Evolutionary conservation across 2,329 filamentous ascomycete genomes (phyloP), one percentile per base, ranked within the genome.

Genomic region (Sarocladium brachiariae): DNA sequence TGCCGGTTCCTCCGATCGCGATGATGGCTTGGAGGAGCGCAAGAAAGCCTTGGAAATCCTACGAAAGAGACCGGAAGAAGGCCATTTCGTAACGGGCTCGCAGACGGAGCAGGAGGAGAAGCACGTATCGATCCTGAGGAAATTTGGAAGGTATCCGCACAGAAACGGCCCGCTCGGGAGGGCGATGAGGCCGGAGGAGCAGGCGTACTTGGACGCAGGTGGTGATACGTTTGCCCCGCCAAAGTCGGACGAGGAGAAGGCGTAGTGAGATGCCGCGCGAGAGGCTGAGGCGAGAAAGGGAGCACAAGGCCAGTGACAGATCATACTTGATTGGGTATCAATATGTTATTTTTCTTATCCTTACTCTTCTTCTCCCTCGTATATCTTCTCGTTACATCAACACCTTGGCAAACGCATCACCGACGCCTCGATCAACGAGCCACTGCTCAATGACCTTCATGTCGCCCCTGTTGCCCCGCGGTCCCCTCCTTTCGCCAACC

Each of bases 71-170:
- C 58, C 59, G 2, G 58, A 63, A 2, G 59, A 59, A 2, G 57
- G 65, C 1, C 57, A 51, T 35, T 49, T 52, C 16, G 19, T 67
- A 5, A 60, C 58, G 1, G 50, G 56, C 13, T 48, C 35, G n/a
- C 57, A 57, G 9, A 11, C 58, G 3, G 61, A 63, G 2, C 70
- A 71, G 46, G 70, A 73, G 54, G 62, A 63, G 55, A 69, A 66
- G 55, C 80, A 84, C 58, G 58, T 61, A 19, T 69, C 69, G 19
- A 74, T 81, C 13, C 62, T 84, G 33, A 62, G 70, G 51, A 65
- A 53, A 51, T 84, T 83, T 59, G 79, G 78, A 1, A 63, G 80
- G 50, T 84, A 81, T 63, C 80, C 80, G 8, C 75, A 83, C 62
- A 65, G 80, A 5, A 84, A 83, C 57, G 59, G 63, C 50, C 66